Base-by-base conservation (phyloP, 2,329 filamentous ascomycete genomes). In the Capronia americana region DNA sequence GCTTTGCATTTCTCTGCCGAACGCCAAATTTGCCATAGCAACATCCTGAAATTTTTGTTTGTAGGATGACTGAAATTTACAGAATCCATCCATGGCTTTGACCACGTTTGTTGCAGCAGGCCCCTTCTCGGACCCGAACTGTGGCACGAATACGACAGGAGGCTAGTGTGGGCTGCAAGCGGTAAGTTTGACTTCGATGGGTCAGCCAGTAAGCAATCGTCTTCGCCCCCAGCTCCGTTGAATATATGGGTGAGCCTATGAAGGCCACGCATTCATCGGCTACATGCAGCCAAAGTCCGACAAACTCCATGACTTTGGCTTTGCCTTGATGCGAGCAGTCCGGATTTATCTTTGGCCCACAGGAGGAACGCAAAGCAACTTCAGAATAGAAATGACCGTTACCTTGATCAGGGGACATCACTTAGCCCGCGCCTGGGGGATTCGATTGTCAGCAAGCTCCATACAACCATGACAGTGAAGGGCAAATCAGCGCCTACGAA, bases 121-220 rank as follows among this genome's bases (percentile, higher is more conserved):
- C 17, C 38, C 11, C 14, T 5, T 44, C 38, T 44, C 38, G 14
- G 38, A 6, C 17, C 38, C 38, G 38, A 28, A 23, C 23, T 12
- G 23, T 26, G 23, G 14, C n/a, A 12, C 17, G 26, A 61, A 61
- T 61, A 61, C 58, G 58, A 61, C 34, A 26, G 26, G 48, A n/a
- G 58, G 58, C 51, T 61, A 61, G 58, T 44, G 58, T 20, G 32
- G 32, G 6, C 8, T 59, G 57, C 41, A 50, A 48, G 23, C 26
- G 53, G 14, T 11, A 56, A 56, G 41, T 24, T 24, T 56, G 32
- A 34, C n/a, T 30, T 56, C 28, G 26, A 34, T n/a, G 8, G 53
- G 2, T n/a, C 14, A 56, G 53, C 53, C 53, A 56, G 53, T 56
- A 50, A 23, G 41, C 11, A 11, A 14, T 50, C 38, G 20, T 23